Conservation (phyloP, 805 yeast genomes). For the Saccharomycopsis babjevae region DNA sequence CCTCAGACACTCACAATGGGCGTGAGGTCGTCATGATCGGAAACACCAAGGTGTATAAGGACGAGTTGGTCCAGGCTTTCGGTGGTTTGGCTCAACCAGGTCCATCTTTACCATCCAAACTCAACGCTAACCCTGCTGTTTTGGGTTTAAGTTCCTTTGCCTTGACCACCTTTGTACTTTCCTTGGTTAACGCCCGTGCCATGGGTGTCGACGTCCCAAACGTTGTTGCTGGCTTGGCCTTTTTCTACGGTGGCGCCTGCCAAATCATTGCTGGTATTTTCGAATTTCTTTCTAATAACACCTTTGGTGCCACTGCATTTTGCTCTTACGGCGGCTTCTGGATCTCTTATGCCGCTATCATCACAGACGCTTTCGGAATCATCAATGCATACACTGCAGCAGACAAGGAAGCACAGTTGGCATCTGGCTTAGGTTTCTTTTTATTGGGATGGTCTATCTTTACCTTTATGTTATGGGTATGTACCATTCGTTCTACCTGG, state of each 20-base stretch:
- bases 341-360: slow-evolving; percentile 53
- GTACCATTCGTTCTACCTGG: slow-evolving; percentile 55
- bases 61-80: slow-evolving; percentile 54
- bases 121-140: slow-evolving; percentile 59
- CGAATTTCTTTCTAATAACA: slow-evolving; percentile 54
- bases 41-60: slow-evolving; percentile 51
- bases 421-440: slow-evolving; percentile 48
- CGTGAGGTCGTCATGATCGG: slow-evolving; percentile 60
- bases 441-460: slow-evolving; percentile 57
- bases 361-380: slow-evolving; percentile 52
- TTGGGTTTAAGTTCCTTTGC: slow-evolving; percentile 55
- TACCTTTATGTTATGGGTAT: slow-evolving; percentile 41
- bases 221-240: slow-evolving; percentile 46
- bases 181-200: slow-evolving; percentile 45
- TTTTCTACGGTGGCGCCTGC: slow-evolving; percentile 53
- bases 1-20: slow-evolving; percentile 9
- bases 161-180: slow-evolving; percentile 49
- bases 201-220: slow-evolving; percentile 42
- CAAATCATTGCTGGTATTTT: slow-evolving; percentile 57
- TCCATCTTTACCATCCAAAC: slow-evolving; percentile 43
- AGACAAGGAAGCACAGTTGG: slow-evolving; percentile 27
- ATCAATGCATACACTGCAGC: slow-evolving; percentile 36
- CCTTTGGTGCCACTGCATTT: slow-evolving; percentile 59
- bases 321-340: slow-evolving; percentile 62
- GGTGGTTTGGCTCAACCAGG: slow-evolving; percentile 84